Percentiles rank a stretch among this genome's conserved stretches.
These are phyloP conservation scores for Nakazawaea peltata DNA, from an alignment of 805 yeast species.

Conservation along the genomic window DNA sequence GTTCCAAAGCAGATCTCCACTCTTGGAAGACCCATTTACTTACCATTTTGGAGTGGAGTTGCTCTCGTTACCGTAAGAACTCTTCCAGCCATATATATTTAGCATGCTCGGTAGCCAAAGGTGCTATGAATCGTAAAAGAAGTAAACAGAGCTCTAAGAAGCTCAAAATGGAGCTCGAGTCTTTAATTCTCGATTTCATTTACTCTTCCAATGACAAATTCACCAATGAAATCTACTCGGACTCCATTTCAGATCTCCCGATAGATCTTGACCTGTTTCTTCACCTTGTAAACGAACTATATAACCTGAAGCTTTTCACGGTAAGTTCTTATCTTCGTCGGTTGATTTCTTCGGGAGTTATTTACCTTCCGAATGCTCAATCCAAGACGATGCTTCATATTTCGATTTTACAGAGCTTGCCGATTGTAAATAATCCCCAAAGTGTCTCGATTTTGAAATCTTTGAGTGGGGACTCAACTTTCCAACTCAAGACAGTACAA, in stretches of 20 bases:
- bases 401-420: conserved; percentile 48
- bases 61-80: conserved; percentile 16
- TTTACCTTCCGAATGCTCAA: conserved; percentile 49
- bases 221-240: background rate
- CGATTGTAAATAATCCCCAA: conserved; percentile 37
- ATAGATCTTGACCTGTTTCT: conserved; percentile 24
- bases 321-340: conserved; percentile 67
- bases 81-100: conserved; percentile 15
- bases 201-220: conserved; percentile 16
- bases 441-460: conserved; percentile 10
- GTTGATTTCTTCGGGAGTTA: conserved; percentile 78
- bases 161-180: conserved; percentile 21
- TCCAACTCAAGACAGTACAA: background rate
- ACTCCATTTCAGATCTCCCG: background rate
- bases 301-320: conserved; percentile 37
- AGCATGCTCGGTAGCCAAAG: conserved; percentile 18
- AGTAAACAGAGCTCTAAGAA: conserved; percentile 15
- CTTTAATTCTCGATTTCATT: conserved; percentile 22
- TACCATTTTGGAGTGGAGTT: conserved; percentile 22
- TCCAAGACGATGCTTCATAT: conserved; percentile 47
- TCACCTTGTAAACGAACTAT: conserved; percentile 44
- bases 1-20: background rate
- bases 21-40: conserved; percentile 19
- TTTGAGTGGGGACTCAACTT: background rate
- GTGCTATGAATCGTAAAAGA: background rate